Evolutionary conservation across 2,329 filamentous ascomycete genomes (phyloP).

Genomic region (Neoascochyta sp.): DNA sequence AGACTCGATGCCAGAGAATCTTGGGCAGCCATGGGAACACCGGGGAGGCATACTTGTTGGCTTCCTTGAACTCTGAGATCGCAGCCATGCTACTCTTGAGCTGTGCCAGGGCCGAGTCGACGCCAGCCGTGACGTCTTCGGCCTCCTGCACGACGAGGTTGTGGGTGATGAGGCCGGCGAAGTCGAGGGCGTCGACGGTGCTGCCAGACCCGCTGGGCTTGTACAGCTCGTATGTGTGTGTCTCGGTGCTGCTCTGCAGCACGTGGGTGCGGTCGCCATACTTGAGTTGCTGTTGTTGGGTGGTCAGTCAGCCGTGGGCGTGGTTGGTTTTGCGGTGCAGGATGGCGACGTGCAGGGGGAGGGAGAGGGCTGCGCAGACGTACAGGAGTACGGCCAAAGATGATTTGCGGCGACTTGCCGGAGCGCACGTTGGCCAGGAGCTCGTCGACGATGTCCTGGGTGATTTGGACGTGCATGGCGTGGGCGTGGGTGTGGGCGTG

Average conservation of each 20-base stretch:
- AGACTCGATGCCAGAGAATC: constrained; percentile 15
- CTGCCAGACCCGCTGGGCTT: constrained; percentile 37
- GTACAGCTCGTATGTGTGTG: constrained; percentile 58
- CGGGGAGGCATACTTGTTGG: constrained; percentile 50
- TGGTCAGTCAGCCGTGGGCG: too few species aligned
- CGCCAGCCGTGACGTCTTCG: constrained; percentile 52
- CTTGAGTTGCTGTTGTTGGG: constrained; percentile 48
- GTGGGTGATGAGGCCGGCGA: constrained; percentile 57
- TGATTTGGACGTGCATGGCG: constrained; percentile 43
- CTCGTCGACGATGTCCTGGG: constrained; percentile 41
- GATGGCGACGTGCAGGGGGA: too few species aligned
- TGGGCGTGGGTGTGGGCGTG: constrained; percentile 34
- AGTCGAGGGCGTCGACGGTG: constrained; percentile 49
- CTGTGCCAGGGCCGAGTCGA: constrained; percentile 57
- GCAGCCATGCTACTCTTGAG: constrained; percentile 58
- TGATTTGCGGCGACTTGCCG: constrained; percentile 37
- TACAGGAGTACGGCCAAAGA: constrained; percentile 42
- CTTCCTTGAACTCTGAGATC: constrained; percentile 58
- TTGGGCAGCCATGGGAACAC: constrained; percentile 22
- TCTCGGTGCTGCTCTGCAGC: constrained; percentile 52
- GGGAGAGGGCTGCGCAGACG: constrained; percentile 17
- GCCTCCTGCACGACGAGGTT: constrained; percentile 53
- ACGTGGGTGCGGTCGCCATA: constrained; percentile 56
- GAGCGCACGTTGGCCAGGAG: constrained; percentile 37
- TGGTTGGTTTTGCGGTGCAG: too few species aligned